These are phyloP conservation scores for Pseudofabraea citricarpa DNA, from an alignment of 2,329 filamentous ascomycete species.

Conservation along the genomic window DNA sequence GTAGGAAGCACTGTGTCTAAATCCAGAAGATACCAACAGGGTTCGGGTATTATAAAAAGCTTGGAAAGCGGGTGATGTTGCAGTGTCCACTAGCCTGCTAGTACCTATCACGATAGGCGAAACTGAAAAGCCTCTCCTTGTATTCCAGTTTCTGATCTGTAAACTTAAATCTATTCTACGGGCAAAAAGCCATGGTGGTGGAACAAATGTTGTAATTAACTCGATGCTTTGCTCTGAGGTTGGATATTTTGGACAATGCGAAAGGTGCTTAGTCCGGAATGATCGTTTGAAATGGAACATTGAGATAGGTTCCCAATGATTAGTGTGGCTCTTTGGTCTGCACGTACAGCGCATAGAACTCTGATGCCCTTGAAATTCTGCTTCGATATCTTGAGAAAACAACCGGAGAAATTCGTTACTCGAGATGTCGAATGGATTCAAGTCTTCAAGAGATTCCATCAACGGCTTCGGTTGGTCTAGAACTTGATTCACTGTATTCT, in stretches of 20 bases:
- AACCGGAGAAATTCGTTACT: not conserved
- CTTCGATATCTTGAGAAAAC: not conserved
- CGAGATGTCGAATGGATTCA: not conserved
- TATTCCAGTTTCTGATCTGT: not conserved
- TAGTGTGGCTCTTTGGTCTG: not conserved
- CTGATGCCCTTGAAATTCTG: not conserved
- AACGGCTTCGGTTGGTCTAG: not conserved
- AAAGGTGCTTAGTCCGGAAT: not conserved
- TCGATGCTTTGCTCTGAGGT: not conserved
- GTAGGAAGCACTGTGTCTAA: not conserved
- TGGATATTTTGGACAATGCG: not conserved
- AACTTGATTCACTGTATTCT: not conserved
- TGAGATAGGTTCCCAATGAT: not conserved
- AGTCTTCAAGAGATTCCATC: no score
- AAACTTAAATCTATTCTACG: not conserved
- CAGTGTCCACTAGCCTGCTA: not conserved
- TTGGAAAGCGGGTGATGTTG: not conserved
- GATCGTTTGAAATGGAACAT: not conserved
- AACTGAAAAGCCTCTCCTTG: not conserved
- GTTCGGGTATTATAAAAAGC: not conserved
- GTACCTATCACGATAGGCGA: not conserved
- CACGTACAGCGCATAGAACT: not conserved
- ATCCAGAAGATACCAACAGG: not conserved
- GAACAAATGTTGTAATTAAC: not conserved
- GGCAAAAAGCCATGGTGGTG: not conserved